Conservation (phyloP, 495 filamentous ascomycete species). For the Aspergillus bridgeri region DNA sequence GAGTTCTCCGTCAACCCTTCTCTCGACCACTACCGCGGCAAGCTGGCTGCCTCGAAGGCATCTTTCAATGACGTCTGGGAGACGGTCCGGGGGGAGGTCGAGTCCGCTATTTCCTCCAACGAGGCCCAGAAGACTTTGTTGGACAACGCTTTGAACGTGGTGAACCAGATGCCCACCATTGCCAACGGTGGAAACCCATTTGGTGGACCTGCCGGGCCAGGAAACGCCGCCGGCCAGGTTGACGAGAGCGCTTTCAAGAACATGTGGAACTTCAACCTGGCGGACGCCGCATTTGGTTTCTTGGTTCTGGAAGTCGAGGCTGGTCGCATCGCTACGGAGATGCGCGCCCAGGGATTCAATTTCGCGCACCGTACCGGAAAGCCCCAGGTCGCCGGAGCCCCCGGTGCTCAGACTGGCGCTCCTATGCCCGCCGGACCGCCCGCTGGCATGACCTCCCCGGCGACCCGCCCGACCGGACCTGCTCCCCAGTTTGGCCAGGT, state of each 20-base stretch:
- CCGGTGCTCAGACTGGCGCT: slow-evolving; percentile 29
- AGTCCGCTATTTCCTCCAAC: slow-evolving; percentile 87
- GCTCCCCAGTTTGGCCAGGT: slow-evolving; percentile 44
- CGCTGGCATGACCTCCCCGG: slow-evolving; percentile 26
- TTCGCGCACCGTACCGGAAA: slow-evolving; percentile 80
- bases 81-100: slow-evolving; percentile 92
- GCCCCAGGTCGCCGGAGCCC: slow-evolving; percentile 34
- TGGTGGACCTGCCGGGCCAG: slow-evolving; percentile 75
- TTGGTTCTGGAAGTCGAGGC: slow-evolving; percentile 91
- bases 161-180: slow-evolving; percentile 91
- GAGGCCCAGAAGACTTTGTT: slow-evolving; percentile 88
- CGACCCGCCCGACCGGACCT: slow-evolving; percentile 15
- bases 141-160: slow-evolving; percentile 82
- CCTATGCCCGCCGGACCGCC: slow-evolving; percentile 39
- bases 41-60: slow-evolving; percentile 97
- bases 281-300: slow-evolving; percentile 95
- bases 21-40: slow-evolving; percentile 96
- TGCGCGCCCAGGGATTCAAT: slow-evolving; percentile 98
- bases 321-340: slow-evolving; percentile 94
- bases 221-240: slow-evolving; percentile 75
- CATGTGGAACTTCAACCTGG: slow-evolving; percentile 99
- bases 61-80: slow-evolving; percentile 99
- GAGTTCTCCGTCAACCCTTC: slow-evolving; percentile 99
- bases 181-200: slow-evolving; percentile 97
- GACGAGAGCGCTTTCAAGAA: slow-evolving; percentile 99